phyloP scores from a whole-genome alignment of 768 basidiomycete species.

The Dendrothele bispora region DNA sequence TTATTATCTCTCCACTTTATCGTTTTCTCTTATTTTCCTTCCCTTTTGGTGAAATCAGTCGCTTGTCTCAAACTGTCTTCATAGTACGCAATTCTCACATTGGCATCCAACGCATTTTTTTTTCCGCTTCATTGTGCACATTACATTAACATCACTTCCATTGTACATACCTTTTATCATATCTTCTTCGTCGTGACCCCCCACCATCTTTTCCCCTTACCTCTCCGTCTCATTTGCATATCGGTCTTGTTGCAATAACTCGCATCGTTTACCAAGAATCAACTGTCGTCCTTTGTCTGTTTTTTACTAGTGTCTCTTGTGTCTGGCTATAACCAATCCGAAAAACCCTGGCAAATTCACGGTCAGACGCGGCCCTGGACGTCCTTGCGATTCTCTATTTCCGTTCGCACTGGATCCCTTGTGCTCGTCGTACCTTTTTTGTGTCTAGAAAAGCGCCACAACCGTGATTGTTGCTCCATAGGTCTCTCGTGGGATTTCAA shows the following conservation, averaged over 20 bases:
- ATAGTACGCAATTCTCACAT: constrained; percentile 8
- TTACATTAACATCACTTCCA: too few relatives aligned
- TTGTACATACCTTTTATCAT: too few relatives aligned
- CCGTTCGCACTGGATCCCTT: constrained; percentile 7
- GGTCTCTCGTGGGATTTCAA: too few relatives aligned
- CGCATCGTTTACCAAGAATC: background rate
- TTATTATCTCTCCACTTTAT: constrained; percentile 13
- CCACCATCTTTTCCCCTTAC: constrained; percentile 8
- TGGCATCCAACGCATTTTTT: constrained; percentile 43
- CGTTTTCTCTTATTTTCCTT: too few relatives aligned
- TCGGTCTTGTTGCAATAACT: constrained; percentile 7
- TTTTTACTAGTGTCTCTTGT: background rate
- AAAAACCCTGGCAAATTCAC: background rate
- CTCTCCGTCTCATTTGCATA: too few relatives aligned
- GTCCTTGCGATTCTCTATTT: constrained; percentile 4
- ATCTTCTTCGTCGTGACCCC: too few relatives aligned
- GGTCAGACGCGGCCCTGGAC: constrained; percentile 5
- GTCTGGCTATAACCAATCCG: background rate
- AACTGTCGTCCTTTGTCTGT: constrained; percentile 2
- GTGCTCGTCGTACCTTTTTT: too few relatives aligned
- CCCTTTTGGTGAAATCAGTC: constrained; percentile 6
- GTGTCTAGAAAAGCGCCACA: too few relatives aligned
- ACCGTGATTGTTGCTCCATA: too few relatives aligned
- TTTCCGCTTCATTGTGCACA: constrained; percentile 28
- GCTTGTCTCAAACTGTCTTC: constrained; percentile 4